Evolutionary conservation across 2,329 filamentous ascomycete genomes (phyloP).

Genomic region (Esteya vermicola): DNA sequence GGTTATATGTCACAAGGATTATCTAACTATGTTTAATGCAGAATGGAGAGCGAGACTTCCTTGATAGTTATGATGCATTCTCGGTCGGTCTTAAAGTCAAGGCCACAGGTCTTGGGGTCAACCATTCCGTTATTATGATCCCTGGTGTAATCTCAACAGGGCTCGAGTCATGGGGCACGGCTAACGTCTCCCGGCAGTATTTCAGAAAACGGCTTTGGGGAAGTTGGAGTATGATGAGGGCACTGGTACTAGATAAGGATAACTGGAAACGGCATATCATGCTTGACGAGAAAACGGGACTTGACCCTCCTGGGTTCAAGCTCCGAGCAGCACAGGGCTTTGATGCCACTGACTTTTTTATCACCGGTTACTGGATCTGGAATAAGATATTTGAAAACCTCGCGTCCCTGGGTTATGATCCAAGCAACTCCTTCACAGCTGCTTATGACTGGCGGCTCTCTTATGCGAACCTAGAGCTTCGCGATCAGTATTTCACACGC

Average conservation of each 20-base stretch:
- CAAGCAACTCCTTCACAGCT: constrained; percentile 56
- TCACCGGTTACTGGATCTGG: constrained; percentile 94
- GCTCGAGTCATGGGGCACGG: constrained; percentile 91
- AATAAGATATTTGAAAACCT: constrained; percentile 97
- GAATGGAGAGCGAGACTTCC: constrained; percentile 70
- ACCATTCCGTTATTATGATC: constrained; percentile 91
- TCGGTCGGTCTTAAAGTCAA: constrained; percentile 74
- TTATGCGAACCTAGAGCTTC: constrained; percentile 74
- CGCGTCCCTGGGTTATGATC: constrained; percentile 90
- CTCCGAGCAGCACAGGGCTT: constrained; percentile 89
- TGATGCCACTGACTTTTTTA: constrained; percentile 93
- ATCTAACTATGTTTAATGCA: constrained; percentile 17
- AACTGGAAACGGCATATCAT: constrained; percentile 94
- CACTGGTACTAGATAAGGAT: constrained; percentile 82
- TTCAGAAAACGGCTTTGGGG: constrained; percentile 94
- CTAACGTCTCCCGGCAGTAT: constrained; percentile 71
- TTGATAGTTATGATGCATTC: constrained; percentile 87
- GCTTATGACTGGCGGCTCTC: constrained; percentile 86
- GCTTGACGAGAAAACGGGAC: constrained; percentile 80
- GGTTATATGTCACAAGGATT: not conserved
- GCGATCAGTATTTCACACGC: constrained; percentile 88
- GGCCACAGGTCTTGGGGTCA: constrained; percentile 63
- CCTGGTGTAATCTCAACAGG: constrained; percentile 96
- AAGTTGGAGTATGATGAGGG: constrained; percentile 98
- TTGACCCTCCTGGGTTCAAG: constrained; percentile 85